Evolutionary conservation across 164 flowering plant species (phyloP).

Genomic region (Amborella trichopoda): DNA sequence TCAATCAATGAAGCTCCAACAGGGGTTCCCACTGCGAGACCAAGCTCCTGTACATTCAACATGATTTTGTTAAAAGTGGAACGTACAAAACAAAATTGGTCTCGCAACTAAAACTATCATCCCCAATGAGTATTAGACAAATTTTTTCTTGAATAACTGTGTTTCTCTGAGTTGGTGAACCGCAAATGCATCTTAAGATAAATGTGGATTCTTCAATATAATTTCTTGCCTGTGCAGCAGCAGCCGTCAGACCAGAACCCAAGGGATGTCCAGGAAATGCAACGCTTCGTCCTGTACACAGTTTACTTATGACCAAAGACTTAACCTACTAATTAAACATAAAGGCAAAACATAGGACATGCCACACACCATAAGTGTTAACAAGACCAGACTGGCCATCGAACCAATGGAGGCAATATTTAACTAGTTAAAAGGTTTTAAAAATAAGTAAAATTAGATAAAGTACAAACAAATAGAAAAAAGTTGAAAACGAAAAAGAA

Average conservation of each 20-base stretch:
- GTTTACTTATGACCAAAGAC: no score
- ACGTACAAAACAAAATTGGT: slow-evolving; percentile 3
- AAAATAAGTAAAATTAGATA: no score
- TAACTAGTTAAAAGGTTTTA: no score
- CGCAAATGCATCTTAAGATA: slow-evolving; percentile 33
- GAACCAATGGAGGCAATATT: no score
- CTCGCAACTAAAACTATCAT: slow-evolving; percentile 9
- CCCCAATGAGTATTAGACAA: no score
- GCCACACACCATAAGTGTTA: no score
- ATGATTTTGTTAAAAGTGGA: slow-evolving; percentile 2
- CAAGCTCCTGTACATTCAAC: slow-evolving; percentile 60
- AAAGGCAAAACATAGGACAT: no score
- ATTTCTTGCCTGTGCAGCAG: slow-evolving; percentile 93
- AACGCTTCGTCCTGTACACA: slow-evolving; percentile 99
- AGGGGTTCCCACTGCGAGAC: slow-evolving; percentile 67
- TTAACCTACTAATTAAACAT: no score
- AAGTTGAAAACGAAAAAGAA: no score
- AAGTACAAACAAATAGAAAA: no score
- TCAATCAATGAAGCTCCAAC: slow-evolving; percentile 80
- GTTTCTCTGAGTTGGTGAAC: slow-evolving; percentile 18
- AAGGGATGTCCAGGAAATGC: slow-evolving; percentile 97
- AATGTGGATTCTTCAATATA: slow-evolving; percentile 28
- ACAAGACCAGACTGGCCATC: no score
- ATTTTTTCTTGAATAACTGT: slow-evolving; percentile 11
- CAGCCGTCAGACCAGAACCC: slow-evolving; percentile 82